Conservation (phyloP, 345 rosid genomes). For the Geranium brycei region DNA sequence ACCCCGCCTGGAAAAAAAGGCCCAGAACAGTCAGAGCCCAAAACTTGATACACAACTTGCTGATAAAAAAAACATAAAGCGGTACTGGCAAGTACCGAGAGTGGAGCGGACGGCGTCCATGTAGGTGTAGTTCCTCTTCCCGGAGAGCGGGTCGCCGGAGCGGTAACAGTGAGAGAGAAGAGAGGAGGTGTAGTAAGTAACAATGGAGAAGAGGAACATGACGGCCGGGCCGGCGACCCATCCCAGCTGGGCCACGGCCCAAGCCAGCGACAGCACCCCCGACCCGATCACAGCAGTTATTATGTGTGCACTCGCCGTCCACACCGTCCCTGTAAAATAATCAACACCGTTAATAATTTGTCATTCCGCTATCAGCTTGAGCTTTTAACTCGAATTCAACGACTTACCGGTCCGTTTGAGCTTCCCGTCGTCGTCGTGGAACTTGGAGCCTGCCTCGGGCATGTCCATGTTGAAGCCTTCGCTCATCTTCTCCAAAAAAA, state of each 20-base stretch:
- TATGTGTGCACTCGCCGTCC: constrained; percentile 38
- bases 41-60: no score
- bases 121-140: constrained; percentile 52
- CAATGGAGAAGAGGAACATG: constrained; percentile 26
- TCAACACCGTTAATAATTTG: not conserved
- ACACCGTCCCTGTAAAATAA: constrained; percentile 19
- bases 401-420: constrained; percentile 50
- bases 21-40: not conserved
- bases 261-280: constrained; percentile 33
- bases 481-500: no score
- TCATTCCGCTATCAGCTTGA: no score
- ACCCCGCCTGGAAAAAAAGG: constrained; percentile 19
- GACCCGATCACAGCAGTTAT: constrained; percentile 43
- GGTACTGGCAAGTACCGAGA: constrained; percentile 15
- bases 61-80: no score
- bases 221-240: constrained; percentile 36
- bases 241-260: constrained; percentile 43
- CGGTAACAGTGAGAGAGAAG: constrained; percentile 47
- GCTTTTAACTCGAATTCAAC: not conserved
- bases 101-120: constrained; percentile 43
- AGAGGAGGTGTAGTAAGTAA: constrained; percentile 34
- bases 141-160: constrained; percentile 27
- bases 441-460: constrained; percentile 29
- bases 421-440: constrained; percentile 64
- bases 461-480: constrained; percentile 1